Evolutionary conservation across 2,329 filamentous ascomycete genomes (phyloP).

Genomic region (Ilyonectria mors-panacis): DNA sequence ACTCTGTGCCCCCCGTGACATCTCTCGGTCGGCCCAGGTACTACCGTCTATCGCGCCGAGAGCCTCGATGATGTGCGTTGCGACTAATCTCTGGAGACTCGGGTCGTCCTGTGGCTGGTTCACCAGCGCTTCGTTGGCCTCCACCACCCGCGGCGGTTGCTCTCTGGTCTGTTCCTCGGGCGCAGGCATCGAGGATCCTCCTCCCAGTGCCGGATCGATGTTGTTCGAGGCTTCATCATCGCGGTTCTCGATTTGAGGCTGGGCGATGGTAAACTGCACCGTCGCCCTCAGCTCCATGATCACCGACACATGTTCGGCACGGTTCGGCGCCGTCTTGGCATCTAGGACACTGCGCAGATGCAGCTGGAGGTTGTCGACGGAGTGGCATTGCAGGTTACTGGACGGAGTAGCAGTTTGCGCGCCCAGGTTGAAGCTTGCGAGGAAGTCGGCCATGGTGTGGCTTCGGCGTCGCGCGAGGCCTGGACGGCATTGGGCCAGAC

Average conservation of each 20-base stretch:
- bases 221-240: conserved; percentile 50
- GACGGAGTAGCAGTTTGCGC: conserved; percentile 40
- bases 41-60: conserved; percentile 64
- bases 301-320: conserved; percentile 64
- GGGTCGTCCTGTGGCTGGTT: conserved; percentile 66
- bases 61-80: conserved; percentile 62
- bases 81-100: conserved; percentile 63
- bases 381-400: conserved; percentile 48
- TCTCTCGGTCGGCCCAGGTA: conserved; percentile 62
- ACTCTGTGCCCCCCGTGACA: conserved; percentile 62
- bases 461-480: conserved; percentile 8
- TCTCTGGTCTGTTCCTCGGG: conserved; percentile 29
- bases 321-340: conserved; percentile 61
- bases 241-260: conserved; percentile 56
- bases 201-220: conserved; percentile 55
- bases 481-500: conserved; percentile 29
- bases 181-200: conserved; percentile 39
- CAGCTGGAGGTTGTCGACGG: conserved; percentile 62
- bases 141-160: conserved; percentile 57
- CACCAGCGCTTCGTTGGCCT: conserved; percentile 61
- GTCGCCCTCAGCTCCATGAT: conserved; percentile 63
- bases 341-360: conserved; percentile 60
- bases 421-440: conserved; percentile 55
- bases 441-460: conserved; percentile 56
- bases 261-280: conserved; percentile 59